Base-by-base conservation (phyloP, 306 rosid species). In the Citrullus colocynthis region DNA sequence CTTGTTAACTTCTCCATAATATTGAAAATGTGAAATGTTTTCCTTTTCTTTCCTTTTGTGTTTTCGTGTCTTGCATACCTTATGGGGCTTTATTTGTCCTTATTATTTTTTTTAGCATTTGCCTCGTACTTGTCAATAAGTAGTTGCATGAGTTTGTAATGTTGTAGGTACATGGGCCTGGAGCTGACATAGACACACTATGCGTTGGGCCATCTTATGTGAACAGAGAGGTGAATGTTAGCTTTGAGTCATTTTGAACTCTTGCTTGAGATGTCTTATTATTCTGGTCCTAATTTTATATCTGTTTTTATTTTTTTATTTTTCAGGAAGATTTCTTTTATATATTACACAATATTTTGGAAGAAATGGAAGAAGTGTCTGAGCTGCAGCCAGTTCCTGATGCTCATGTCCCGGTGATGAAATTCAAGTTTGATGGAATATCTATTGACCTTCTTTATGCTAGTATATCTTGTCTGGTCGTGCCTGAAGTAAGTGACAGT, bases 341-440 rank as follows among this genome's bases (percentile, higher is more conserved):
- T 65, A 58, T 81, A 70, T 89, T 96, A 87, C 99, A 89, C 66
- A 84, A 88, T 84, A 92, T 88, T 63, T 83, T 96, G 57, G 83
- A 91, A 57, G 97, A 92, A 77, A 88, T 89, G 90, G 91, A 91
- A 75, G 99, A 96, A 88, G 90, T 92, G 75, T 84, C 98, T 9
- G 99, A 96, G 83, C 96, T 96, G 82, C 98, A 92, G 80, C 93
- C 90, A 39, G 92, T 96, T 80, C 88, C 96, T 24, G 93, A 89
- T 89, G 99, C 99, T 74, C 99, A 92, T 79, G 99, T 96, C 41
- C 99, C 99, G 16, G 99, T 96, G 55, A 92, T 96, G 98, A 92
- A 87, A 84, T 96, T 96, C 97, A 96, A 96, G 85, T 92, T 91
- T 81, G 93, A 83, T 80, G 97, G 97, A 65, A 96, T 96, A 85